Conservation (phyloP, 768 basidiomycete species). For the Trametes cingulata region DNA sequence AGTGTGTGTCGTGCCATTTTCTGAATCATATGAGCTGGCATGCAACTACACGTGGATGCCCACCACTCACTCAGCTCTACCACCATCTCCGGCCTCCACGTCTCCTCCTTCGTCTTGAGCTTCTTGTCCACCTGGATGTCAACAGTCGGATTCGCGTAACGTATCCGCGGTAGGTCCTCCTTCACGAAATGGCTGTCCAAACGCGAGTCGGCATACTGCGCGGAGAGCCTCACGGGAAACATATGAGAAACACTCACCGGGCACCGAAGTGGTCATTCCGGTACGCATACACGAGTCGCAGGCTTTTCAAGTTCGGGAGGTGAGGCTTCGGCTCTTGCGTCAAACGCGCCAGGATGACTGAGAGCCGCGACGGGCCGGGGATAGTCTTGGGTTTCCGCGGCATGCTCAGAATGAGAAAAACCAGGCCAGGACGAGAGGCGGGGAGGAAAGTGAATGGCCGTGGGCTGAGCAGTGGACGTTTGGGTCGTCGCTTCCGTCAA, state of each 20-base stretch:
- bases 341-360: conserved; percentile 52
- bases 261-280: conserved; percentile 77
- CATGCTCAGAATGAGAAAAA: conserved; percentile 19
- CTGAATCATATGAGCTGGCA: conserved; percentile 33
- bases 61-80: conserved; percentile 55
- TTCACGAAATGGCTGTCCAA: conserved; percentile 74
- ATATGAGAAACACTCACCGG: conserved; percentile 44
- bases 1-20: conserved; percentile 47
- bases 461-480: too few relatives aligned
- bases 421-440: too few relatives aligned
- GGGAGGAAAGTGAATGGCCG: too few relatives aligned
- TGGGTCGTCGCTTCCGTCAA: too few relatives aligned
- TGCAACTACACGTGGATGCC: conserved; percentile 33
- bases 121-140: conserved; percentile 59
- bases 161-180: conserved; percentile 76
- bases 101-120: conserved; percentile 52
- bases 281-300: conserved; percentile 58
- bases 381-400: conserved; percentile 33
- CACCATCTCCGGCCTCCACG: conserved; percentile 61
- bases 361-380: conserved; percentile 56
- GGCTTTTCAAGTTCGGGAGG: conserved; percentile 47
- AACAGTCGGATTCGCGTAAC: conserved; percentile 70
- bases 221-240: not conserved
- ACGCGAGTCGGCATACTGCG: not conserved
- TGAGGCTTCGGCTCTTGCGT: conserved; percentile 52